Conservation (phyloP, 805 yeast species). For the Zygosaccharomyces bailii region DNA sequence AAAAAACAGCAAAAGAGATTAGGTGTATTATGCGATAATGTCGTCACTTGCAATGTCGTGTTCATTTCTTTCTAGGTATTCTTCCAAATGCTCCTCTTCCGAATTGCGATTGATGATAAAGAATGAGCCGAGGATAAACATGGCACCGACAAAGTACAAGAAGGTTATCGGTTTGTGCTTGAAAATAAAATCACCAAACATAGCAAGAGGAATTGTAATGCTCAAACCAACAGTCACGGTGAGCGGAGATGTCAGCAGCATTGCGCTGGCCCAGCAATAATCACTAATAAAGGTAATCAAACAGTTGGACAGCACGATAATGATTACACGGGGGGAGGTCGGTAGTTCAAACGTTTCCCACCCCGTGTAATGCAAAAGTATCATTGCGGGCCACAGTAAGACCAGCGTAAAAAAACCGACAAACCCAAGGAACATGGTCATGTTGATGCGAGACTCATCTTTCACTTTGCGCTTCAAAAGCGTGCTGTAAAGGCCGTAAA, state of each 20-base stretch:
- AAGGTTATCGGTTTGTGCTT: slow-evolving; percentile 59
- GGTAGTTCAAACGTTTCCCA: slow-evolving; percentile 76
- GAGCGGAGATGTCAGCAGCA: slow-evolving; percentile 86
- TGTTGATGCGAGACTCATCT: slow-evolving; percentile 72
- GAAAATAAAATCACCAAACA: slow-evolving; percentile 81
- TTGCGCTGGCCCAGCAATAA: slow-evolving; percentile 94
- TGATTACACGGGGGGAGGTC: slow-evolving; percentile 45
- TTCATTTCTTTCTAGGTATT: slow-evolving; percentile 10
- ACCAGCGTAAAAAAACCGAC: slow-evolving; percentile 82
- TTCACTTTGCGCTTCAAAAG: slow-evolving; percentile 68
- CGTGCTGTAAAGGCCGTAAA: slow-evolving; percentile 89
- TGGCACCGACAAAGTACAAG: slow-evolving; percentile 75
- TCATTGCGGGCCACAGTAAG: slow-evolving; percentile 76
- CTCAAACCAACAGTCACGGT: slow-evolving; percentile 95
- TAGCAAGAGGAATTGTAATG: slow-evolving; percentile 89
- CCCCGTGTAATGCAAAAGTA: slow-evolving; percentile 59
- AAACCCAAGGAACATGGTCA: slow-evolving; percentile 88
- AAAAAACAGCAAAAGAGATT: background rate
- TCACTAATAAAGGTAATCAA: slow-evolving; percentile 81
- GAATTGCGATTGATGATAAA: slow-evolving; percentile 79
- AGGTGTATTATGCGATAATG: background rate
- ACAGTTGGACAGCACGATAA: slow-evolving; percentile 61
- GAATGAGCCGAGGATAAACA: slow-evolving; percentile 75
- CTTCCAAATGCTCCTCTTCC: slow-evolving; percentile 48
- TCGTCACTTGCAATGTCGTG: slow-evolving; percentile 3